Evolutionary conservation across 1,284 basidiomycete species (phyloP).

Genomic region (Mycena sp.): DNA sequence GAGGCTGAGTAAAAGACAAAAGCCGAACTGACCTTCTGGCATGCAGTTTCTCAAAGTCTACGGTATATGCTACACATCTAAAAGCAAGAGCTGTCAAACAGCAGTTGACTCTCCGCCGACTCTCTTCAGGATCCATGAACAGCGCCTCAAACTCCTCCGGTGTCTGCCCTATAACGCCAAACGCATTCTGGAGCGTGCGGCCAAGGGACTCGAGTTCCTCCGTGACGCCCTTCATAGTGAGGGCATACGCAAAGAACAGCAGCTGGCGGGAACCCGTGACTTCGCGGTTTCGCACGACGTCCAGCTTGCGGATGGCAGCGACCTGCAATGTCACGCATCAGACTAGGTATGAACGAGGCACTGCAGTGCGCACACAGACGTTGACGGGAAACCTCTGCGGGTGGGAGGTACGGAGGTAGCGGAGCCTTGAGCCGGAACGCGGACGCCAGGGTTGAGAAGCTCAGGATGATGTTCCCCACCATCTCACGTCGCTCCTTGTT

Average conservation of each 20-base stretch:
- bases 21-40: neutral
- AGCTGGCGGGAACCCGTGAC: conserved; percentile 83
- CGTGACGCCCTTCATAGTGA: conserved; percentile 94
- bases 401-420: conserved; percentile 94
- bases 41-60: neutral
- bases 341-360: neutral
- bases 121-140: conserved; percentile 51
- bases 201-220: conserved; percentile 86
- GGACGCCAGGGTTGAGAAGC: conserved; percentile 88
- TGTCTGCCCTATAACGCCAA: conserved; percentile 85
- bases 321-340: conserved; percentile 55
- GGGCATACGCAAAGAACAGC: conserved; percentile 92
- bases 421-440: conserved; percentile 92
- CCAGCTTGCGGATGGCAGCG: conserved; percentile 82
- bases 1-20: neutral
- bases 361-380: conserved; percentile 65
- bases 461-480: conserved; percentile 93
- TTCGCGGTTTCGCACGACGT: conserved; percentile 83
- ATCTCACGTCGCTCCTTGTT: conserved; percentile 89
- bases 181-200: conserved; percentile 81
- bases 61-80: neutral
- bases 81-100: conserved; percentile 14
- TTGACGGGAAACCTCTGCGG: conserved; percentile 85
- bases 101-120: neutral
- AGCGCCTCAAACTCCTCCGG: conserved; percentile 75